Evolutionary conservation across 192 early-diverging fungal species (phyloP), one percentile per base, ranked within the genome.

Genomic region (Mortierella claussenii): DNA sequence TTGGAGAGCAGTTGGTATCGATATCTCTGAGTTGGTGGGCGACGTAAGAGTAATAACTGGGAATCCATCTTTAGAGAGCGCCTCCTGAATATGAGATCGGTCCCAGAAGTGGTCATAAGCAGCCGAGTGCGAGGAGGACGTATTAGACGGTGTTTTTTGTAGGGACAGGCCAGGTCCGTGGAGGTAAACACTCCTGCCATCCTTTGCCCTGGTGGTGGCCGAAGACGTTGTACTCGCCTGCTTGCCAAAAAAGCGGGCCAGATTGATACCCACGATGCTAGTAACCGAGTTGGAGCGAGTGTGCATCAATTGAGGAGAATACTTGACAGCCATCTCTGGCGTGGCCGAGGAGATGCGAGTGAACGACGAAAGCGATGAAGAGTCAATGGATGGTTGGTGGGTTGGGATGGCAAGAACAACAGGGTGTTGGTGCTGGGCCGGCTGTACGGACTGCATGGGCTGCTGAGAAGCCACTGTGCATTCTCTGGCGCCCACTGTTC

Each of bases 41-140:
- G 69, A 71, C 24, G 69, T 71, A n/a, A 71, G 20, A 1, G 54
- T 71, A 47, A 71, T 71, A 54, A 71, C 47, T n/a, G 69, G 69
- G 20, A 56, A 71, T 9, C 69, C 69, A 43, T 63, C 60, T 15
- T 50, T 47, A 12, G 45, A 33, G 18, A 43, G 54, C 21, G 62
- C 60, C 54, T 71, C 63, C 33, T 31, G 45, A 21, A 26, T 30
- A n/a, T 42, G n/a, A 18, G 44, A 34, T 2, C 12, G 17, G 42
- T 56, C 59, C 60, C 60, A 63, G 36, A 33, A 48, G 37, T 57
- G 56, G 11, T 36, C 53, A 12, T 51, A 23, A 0, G 45, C 6
- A 3, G 69, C 62, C 9, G 69, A 71, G n/a, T 21, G 48, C 10
- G 69, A 51, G 8, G 60, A 70, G 6, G 52, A 27, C 1, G 60